Conservation (phyloP, 2,329 filamentous ascomycete genomes). For the Cadophora sp. region DNA sequence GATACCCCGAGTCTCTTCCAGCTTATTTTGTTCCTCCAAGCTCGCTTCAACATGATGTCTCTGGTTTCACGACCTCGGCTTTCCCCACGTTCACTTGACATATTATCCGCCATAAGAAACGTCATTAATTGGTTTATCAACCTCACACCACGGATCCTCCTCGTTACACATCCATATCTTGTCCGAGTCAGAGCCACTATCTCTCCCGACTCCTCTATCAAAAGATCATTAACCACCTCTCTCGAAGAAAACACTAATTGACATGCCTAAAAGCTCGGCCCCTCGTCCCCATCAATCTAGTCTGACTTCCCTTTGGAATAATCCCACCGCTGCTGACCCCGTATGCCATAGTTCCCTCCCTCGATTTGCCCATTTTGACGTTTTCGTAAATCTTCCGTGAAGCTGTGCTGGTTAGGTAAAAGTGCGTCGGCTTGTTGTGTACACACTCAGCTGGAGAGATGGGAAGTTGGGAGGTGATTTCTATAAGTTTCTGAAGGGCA, state of each 20-base stretch:
- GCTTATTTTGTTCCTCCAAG: neutral
- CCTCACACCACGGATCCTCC: too few relatives aligned
- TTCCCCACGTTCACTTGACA: neutral
- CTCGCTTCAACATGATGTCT: neutral
- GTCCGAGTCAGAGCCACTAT: neutral
- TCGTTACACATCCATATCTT: neutral
- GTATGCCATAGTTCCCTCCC: too few relatives aligned
- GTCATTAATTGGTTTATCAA: neutral
- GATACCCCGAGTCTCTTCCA: slow-evolving; percentile 36
- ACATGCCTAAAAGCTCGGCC: neutral
- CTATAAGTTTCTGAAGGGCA: too few relatives aligned
- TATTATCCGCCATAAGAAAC: neutral
- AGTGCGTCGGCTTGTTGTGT: too few relatives aligned
- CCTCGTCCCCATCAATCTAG: too few relatives aligned
- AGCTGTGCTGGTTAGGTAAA: too few relatives aligned
- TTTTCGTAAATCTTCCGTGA: too few relatives aligned
- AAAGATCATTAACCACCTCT: neutral
- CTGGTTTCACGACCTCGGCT: neutral
- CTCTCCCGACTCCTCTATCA: neutral
- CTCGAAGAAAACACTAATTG: neutral
- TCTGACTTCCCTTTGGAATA: too few relatives aligned
- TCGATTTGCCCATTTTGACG: too few relatives aligned
- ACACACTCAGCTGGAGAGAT: too few relatives aligned
- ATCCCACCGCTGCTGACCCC: too few relatives aligned
- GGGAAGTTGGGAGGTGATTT: too few relatives aligned